Percentiles rank a stretch among this genome's conserved stretches.
These are phyloP conservation scores for Falciphora oryzae DNA, from an alignment of 2,329 filamentous ascomycete genomes.

Conservation along the genomic window DNA sequence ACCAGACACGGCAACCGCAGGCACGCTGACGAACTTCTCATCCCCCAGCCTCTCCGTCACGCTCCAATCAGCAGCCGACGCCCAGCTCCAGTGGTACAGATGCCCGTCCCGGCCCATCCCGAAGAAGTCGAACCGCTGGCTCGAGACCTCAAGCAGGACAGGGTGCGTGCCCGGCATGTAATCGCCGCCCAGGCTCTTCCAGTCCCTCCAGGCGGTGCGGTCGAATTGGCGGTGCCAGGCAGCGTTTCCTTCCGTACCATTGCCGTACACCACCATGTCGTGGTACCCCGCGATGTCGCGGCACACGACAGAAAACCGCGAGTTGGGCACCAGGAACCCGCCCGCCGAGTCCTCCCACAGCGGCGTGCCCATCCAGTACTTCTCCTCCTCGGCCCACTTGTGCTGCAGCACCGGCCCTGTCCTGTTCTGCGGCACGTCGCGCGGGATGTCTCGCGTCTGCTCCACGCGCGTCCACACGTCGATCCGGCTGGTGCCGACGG, in stretches of 20 bases:
- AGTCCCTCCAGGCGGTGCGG: background rate
- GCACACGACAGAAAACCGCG: slow-evolving; percentile 1
- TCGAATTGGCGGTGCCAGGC: slow-evolving; percentile 5
- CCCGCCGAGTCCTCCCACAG: background rate
- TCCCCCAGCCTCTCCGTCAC: background rate
- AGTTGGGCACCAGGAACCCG: background rate
- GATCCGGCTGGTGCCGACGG: slow-evolving; percentile 3
- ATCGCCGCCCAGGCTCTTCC: background rate
- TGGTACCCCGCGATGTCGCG: slow-evolving; percentile 3
- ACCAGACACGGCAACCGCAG: background rate
- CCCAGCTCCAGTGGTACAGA: slow-evolving; percentile 4
- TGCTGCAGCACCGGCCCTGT: background rate
- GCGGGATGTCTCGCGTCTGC: background rate
- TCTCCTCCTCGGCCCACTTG: background rate
- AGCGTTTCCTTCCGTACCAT: background rate
- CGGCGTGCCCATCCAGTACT: background rate
- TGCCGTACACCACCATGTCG: slow-evolving; percentile 6
- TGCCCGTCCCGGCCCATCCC: slow-evolving; percentile 3
- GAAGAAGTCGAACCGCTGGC: slow-evolving; percentile 1
- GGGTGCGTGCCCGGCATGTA: slow-evolving; percentile 5
- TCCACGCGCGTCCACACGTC: slow-evolving; percentile 5
- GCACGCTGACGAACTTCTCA: slow-evolving; percentile 4
- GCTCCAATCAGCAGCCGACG: background rate
- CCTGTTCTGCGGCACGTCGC: background rate
- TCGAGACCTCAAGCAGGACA: slow-evolving; percentile 2